Percentiles rank a stretch among this genome's conserved stretches.
phyloP scores from a whole-genome alignment of 768 basidiomycete genomes.

The Xerocomellus dryophilus region DNA sequence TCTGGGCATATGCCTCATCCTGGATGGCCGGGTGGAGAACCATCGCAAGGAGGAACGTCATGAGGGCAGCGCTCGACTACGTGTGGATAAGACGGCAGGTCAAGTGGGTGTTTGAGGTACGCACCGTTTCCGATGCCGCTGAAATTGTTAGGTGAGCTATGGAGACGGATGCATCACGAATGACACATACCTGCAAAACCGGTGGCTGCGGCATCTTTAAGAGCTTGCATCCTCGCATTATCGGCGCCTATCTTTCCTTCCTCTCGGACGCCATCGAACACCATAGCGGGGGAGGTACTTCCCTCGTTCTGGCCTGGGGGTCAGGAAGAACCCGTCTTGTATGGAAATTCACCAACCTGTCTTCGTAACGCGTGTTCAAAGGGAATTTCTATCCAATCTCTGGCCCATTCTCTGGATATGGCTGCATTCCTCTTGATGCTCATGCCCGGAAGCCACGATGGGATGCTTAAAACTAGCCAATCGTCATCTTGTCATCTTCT shows the following conservation, averaged over 20 bases:
- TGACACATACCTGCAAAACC: slow-evolving; percentile 11
- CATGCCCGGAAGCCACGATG: slow-evolving; percentile 21
- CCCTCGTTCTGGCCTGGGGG: slow-evolving; percentile 2
- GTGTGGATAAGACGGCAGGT: neutral
- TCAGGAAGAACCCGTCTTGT: neutral
- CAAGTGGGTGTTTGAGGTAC: neutral
- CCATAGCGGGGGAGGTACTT: slow-evolving; percentile 13
- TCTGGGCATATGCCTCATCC: slow-evolving; percentile 13
- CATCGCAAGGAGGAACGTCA: slow-evolving; percentile 16
- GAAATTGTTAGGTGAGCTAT: neutral
- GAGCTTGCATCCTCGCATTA: neutral
- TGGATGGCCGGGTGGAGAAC: slow-evolving; percentile 19
- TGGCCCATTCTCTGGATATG: slow-evolving; percentile 1
- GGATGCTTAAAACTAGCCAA: slow-evolving; percentile 13
- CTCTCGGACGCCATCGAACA: slow-evolving; percentile 13
- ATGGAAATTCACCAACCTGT: slow-evolving; percentile 21
- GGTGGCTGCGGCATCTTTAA: slow-evolving; percentile 17
- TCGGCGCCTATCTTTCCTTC: neutral
- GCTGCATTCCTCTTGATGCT: slow-evolving; percentile 13
- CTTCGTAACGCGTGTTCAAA: slow-evolving; percentile 26
- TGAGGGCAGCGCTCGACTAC: slow-evolving; percentile 9
- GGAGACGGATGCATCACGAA: neutral
- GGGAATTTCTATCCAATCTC: slow-evolving; percentile 22
- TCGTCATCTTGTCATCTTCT: slow-evolving; percentile 4
- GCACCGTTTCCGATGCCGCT: slow-evolving; percentile 18